Evolutionary conservation across 176 grass and related monocot genomes (phyloP).

Genomic region (Lolium rigidum): DNA sequence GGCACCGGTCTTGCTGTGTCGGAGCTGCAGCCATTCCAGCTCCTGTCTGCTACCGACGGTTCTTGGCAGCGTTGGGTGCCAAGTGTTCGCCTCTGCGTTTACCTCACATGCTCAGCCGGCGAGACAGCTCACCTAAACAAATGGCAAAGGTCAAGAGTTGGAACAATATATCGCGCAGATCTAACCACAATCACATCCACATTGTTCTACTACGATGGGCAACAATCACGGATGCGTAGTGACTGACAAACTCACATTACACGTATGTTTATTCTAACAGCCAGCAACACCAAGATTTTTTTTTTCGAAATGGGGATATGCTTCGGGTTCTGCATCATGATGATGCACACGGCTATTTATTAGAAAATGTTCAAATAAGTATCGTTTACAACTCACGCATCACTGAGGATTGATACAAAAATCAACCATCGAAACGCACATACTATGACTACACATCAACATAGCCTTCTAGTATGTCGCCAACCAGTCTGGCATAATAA

Average conservation of each 20-base stretch:
- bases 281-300: too few relatives aligned
- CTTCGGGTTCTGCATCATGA: too few relatives aligned
- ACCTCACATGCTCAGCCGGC: background rate
- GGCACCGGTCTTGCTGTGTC: background rate
- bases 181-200: background rate
- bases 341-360: too few relatives aligned
- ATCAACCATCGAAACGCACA: too few relatives aligned
- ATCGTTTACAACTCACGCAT: too few relatives aligned
- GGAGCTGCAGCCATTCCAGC: background rate
- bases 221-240: background rate
- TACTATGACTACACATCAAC: too few relatives aligned
- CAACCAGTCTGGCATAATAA: too few relatives aligned
- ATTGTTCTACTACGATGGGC: background rate
- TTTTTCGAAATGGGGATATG: too few relatives aligned
- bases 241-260: background rate
- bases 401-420: too few relatives aligned
- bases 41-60: conserved; percentile 7
- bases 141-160: background rate
- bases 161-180: background rate
- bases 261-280: background rate
- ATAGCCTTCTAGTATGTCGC: too few relatives aligned
- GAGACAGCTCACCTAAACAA: background rate
- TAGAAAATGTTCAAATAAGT: too few relatives aligned
- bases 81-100: conserved; percentile 18
- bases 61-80: conserved; percentile 17